A percentile compares a stretch with the other conserved stretches of the same genome.
phyloP scores from a whole-genome alignment of 2,329 filamentous ascomycete species.

The Talaromyces atroroseus region DNA sequence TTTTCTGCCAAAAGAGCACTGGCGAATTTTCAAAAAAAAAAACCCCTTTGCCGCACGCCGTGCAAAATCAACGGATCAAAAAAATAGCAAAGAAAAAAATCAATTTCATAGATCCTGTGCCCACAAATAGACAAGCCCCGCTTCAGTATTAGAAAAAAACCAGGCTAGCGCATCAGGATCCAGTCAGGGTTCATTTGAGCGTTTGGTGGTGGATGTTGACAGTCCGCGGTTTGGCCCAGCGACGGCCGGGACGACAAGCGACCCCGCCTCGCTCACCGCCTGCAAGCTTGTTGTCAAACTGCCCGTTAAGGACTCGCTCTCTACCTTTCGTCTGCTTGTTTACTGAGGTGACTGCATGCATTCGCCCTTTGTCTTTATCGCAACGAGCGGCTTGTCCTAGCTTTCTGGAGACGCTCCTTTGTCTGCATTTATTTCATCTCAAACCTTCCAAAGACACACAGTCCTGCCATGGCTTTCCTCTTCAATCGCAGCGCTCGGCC shows the following conservation, averaged over 20 bases:
- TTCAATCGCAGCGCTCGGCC: constrained; percentile 56
- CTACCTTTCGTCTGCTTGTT: background rate
- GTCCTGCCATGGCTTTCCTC: constrained; percentile 59
- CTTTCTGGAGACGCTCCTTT: background rate
- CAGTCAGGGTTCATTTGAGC: too few relatives aligned
- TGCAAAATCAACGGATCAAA: background rate
- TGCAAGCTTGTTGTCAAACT: constrained; percentile 14
- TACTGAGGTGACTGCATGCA: background rate
- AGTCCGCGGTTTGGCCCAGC: constrained; percentile 3
- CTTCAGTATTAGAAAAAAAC: too few relatives aligned
- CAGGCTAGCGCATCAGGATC: too few relatives aligned
- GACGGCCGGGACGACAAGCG: constrained; percentile 8
- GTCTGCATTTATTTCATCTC: background rate
- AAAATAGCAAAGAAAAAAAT: background rate
- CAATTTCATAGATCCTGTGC: background rate
- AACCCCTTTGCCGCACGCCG: too few relatives aligned
- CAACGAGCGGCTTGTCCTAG: background rate
- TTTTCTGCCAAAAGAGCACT: background rate
- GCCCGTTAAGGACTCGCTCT: constrained; percentile 13
- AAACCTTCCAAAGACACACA: background rate
- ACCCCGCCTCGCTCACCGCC: constrained; percentile 16
- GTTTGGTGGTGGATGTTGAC: background rate
- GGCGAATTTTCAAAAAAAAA: background rate
- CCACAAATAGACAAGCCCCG: background rate
- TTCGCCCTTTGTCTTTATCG: background rate